These are phyloP conservation scores for Epichloe sp. DNA, from an alignment of 2,329 filamentous ascomycete genomes.

Conservation along the genomic window DNA sequence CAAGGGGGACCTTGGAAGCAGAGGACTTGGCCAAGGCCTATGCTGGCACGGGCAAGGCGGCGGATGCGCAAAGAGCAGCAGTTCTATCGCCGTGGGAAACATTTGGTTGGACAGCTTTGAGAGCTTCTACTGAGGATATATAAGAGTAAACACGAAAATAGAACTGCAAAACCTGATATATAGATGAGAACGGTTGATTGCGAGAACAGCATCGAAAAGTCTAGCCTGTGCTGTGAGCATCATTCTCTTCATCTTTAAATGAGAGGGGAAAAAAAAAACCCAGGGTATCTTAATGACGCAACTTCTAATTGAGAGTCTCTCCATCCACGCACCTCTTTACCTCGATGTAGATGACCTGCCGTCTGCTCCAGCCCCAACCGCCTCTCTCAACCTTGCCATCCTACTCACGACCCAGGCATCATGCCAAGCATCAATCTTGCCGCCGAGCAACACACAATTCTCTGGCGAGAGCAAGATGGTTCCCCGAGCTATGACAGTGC, in stretches of 20 bases:
- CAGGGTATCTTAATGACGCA: too few species aligned
- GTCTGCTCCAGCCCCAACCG: conserved; percentile 25
- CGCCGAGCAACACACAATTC: conserved; percentile 63
- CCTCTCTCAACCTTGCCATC: conserved; percentile 54
- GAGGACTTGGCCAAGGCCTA: conserved; percentile 60
- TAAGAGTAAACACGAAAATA: conserved; percentile 9
- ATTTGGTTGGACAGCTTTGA: conserved; percentile 50
- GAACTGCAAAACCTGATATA: neutral
- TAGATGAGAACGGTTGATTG: neutral
- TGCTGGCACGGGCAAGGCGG: conserved; percentile 55
- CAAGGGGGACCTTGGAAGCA: conserved; percentile 53
- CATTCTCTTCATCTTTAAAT: too few species aligned
- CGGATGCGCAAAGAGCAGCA: conserved; percentile 64
- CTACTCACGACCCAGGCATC: conserved; percentile 61
- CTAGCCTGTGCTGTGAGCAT: too few species aligned
- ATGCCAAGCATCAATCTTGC: conserved; percentile 73
- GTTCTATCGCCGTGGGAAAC: conserved; percentile 70
- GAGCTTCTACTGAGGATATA: conserved; percentile 14
- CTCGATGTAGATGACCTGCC: neutral
- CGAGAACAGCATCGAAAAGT: too few species aligned
- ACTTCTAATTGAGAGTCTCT: conserved; percentile 2
- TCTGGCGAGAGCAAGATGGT: conserved; percentile 63
- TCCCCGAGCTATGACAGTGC: conserved; percentile 57
- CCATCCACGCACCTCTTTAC: neutral
- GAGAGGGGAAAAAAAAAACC: too few species aligned